These are phyloP conservation scores for Naganishia vaughanmartiniae DNA, from an alignment of 768 basidiomycete genomes.

Conservation along the genomic window DNA sequence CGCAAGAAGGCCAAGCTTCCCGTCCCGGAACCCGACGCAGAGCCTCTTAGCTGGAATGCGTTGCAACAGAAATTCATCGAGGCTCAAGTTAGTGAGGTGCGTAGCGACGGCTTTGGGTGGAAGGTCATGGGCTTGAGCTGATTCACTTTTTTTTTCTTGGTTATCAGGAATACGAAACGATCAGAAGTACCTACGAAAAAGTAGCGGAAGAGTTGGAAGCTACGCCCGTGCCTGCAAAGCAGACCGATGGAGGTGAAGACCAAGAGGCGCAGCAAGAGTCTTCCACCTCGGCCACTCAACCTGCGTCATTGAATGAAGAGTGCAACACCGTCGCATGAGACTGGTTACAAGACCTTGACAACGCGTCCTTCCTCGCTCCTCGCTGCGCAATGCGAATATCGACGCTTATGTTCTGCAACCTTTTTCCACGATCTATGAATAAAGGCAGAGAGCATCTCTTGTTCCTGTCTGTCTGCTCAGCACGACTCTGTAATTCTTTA, in stretches of 20 bases:
- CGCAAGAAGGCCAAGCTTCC: conserved; percentile 25
- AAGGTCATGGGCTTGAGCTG: neutral
- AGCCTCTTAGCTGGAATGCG: conserved; percentile 20
- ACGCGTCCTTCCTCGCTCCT: neutral
- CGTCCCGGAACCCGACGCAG: conserved; percentile 12
- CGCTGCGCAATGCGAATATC: neutral
- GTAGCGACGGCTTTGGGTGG: neutral
- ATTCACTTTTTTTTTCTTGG: neutral
- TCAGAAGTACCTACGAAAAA: conserved; percentile 20
- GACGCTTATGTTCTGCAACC: neutral
- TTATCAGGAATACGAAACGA: conserved; percentile 14
- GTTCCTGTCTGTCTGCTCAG: neutral
- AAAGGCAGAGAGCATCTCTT: neutral
- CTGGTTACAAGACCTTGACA: neutral
- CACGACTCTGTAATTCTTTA: neutral
- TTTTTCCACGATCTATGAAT: neutral
- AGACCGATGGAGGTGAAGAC: neutral
- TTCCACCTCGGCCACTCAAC: neutral
- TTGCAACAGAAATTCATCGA: conserved; percentile 17
- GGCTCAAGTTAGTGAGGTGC: conserved; percentile 9
- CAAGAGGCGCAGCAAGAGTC: neutral
- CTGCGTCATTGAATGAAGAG: neutral
- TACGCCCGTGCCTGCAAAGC: neutral
- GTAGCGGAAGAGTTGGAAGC: conserved; percentile 4
- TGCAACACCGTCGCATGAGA: neutral